These are phyloP conservation scores for Moesziomyces sp. DNA, from an alignment of 1,284 basidiomycete genomes.

Conservation along the genomic window DNA sequence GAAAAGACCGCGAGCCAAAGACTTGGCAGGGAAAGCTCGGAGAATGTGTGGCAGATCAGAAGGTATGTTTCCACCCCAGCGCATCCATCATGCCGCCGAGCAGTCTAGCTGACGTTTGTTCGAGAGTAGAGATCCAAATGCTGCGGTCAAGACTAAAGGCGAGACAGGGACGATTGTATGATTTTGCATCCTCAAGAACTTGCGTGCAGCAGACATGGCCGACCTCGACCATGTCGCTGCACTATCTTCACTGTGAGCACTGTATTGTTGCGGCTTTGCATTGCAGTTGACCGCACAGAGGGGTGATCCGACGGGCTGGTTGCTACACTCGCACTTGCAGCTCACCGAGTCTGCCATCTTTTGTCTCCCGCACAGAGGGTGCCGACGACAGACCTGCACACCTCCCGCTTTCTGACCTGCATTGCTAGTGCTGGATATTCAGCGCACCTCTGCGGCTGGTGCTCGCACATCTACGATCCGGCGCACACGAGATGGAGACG, in stretches of 20 bases:
- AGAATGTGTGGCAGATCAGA: slow-evolving; percentile 91
- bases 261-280: too few species aligned
- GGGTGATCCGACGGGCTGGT: too few species aligned
- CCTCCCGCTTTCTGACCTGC: not conserved
- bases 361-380: not conserved
- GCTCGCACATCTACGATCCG: not conserved
- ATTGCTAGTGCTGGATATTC: too few species aligned
- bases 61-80: slow-evolving; percentile 70
- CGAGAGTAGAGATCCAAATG: slow-evolving; percentile 15
- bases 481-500: not conserved
- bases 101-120: too few species aligned
- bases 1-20: slow-evolving; percentile 86
- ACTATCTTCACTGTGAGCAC: too few species aligned
- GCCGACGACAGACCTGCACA: slow-evolving; percentile 17
- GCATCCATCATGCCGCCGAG: too few species aligned
- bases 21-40: slow-evolving; percentile 78
- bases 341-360: slow-evolving; percentile 16
- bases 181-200: not conserved
- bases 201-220: too few species aligned
- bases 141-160: slow-evolving; percentile 4
- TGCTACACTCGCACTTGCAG: not conserved
- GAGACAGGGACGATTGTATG: slow-evolving; percentile 15
- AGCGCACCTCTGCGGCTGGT: too few species aligned
- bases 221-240: too few species aligned
- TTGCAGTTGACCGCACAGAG: too few species aligned